phyloP scores from a whole-genome alignment of 2,329 filamentous ascomycete species.

The Hortaea sp. region DNA sequence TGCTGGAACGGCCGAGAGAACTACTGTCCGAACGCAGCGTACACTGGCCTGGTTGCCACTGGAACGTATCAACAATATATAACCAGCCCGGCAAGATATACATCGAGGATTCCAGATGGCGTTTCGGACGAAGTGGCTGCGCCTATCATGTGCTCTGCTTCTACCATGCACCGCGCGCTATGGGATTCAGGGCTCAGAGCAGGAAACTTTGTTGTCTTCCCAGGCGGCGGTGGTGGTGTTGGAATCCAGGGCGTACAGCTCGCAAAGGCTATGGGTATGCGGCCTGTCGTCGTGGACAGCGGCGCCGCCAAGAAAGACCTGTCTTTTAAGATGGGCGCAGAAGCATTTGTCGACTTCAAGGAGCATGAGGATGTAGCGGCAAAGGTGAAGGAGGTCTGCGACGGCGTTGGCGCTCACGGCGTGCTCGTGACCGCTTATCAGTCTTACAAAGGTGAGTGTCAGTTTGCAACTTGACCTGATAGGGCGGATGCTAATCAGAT shows the following conservation, averaged over 20 bases:
- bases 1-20: constrained; percentile 46
- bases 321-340: constrained; percentile 41
- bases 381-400: constrained; percentile 37
- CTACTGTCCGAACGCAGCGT: constrained; percentile 39
- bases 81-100: constrained; percentile 45
- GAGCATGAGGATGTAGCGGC: constrained; percentile 29
- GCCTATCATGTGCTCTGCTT: constrained; percentile 51
- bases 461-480: background rate
- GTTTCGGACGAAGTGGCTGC: constrained; percentile 47
- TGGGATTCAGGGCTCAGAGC: constrained; percentile 40
- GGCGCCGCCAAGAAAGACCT: constrained; percentile 39
- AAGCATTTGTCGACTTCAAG: constrained; percentile 48
- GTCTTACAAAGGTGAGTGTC: constrained; percentile 21
- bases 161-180: constrained; percentile 49
- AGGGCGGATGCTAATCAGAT: too few species aligned
- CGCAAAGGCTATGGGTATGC: constrained; percentile 46
- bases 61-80: constrained; percentile 52
- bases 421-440: constrained; percentile 29
- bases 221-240: constrained; percentile 45
- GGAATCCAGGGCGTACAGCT: constrained; percentile 49
- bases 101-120: constrained; percentile 45
- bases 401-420: constrained; percentile 38
- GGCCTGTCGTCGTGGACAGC: constrained; percentile 46
- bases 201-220: constrained; percentile 47
- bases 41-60: constrained; percentile 35